A percentile compares a stretch with the other conserved stretches of the same genome.
phyloP scores from a whole-genome alignment of 768 basidiomycete species.

The Xerocomellus dryophilus region DNA sequence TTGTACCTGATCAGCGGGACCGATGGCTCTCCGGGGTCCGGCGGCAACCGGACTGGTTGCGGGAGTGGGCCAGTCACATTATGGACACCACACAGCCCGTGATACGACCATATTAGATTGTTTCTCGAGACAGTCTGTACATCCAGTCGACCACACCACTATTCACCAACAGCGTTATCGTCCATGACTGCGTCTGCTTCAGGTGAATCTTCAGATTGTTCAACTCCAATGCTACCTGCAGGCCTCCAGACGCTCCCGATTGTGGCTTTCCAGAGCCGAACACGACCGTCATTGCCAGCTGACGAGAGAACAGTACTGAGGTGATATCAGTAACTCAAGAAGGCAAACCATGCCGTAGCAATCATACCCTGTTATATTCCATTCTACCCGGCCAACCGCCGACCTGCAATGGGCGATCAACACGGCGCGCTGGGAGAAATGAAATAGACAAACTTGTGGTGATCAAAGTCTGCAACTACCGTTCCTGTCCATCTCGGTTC shows the following conservation, averaged over 20 bases:
- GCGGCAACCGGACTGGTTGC: no score
- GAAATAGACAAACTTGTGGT: constrained; percentile 58
- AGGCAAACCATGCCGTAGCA: neutral
- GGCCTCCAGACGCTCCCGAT: constrained; percentile 82
- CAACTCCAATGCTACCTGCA: constrained; percentile 78
- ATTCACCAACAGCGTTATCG: constrained; percentile 37
- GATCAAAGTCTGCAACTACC: constrained; percentile 82
- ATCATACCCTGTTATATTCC: constrained; percentile 83
- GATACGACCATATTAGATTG: no score
- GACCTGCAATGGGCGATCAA: constrained; percentile 42
- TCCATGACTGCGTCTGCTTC: constrained; percentile 47
- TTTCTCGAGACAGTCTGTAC: neutral
- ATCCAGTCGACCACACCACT: constrained; percentile 1
- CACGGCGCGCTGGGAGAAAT: neutral
- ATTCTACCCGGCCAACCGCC: constrained; percentile 82
- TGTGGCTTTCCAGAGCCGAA: constrained; percentile 83
- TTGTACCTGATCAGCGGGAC: neutral
- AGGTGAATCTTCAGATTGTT: constrained; percentile 57
- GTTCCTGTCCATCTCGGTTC: constrained; percentile 64
- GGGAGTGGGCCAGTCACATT: no score
- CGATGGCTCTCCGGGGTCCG: neutral
- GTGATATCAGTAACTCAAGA: neutral
- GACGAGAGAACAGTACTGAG: constrained; percentile 76
- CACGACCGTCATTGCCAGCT: constrained; percentile 77
- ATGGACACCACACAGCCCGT: no score